Evolutionary conservation across 345 rosid species (phyloP).

Genomic region (Moricandia arvensis): DNA sequence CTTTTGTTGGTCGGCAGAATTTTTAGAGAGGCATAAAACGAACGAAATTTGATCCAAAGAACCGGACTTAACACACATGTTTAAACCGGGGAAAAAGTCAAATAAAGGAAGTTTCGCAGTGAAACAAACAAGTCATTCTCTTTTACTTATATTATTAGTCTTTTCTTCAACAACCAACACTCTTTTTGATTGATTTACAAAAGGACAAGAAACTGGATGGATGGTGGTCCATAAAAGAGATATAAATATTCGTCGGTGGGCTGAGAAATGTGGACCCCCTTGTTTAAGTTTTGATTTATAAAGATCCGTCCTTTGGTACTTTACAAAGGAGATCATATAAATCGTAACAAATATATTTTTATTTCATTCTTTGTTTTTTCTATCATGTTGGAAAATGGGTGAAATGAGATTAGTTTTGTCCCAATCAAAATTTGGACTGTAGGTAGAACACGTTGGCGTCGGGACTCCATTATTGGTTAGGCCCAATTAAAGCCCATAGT

Average conservation of each 20-base stretch:
- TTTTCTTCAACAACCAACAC: conserved; percentile 14
- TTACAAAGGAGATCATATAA: not conserved
- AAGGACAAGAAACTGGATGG: conserved; percentile 7
- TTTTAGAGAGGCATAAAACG: not conserved
- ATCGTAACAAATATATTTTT: not conserved
- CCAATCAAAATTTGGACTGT: not conserved
- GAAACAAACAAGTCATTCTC: conserved; percentile 13
- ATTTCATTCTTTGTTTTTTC: not conserved
- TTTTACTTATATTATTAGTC: no score
- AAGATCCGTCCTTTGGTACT: conserved; percentile 1
- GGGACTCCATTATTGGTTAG: not conserved
- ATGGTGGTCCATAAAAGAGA: not conserved
- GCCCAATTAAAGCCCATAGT: not conserved
- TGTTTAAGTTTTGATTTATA: not conserved
- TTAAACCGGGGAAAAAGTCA: not conserved
- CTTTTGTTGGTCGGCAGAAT: conserved; percentile 9
- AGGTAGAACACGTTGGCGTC: not conserved
- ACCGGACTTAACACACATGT: not conserved
- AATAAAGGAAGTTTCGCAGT: conserved; percentile 19
- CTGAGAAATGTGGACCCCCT: not conserved
- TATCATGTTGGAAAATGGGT: not conserved
- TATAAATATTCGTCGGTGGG: not conserved
- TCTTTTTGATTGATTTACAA: conserved; percentile 21
- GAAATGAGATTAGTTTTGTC: not conserved
- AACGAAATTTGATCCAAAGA: not conserved